Evolutionary conservation across 306 rosid genomes (phyloP).

Genomic region (Cicer bijugum): DNA sequence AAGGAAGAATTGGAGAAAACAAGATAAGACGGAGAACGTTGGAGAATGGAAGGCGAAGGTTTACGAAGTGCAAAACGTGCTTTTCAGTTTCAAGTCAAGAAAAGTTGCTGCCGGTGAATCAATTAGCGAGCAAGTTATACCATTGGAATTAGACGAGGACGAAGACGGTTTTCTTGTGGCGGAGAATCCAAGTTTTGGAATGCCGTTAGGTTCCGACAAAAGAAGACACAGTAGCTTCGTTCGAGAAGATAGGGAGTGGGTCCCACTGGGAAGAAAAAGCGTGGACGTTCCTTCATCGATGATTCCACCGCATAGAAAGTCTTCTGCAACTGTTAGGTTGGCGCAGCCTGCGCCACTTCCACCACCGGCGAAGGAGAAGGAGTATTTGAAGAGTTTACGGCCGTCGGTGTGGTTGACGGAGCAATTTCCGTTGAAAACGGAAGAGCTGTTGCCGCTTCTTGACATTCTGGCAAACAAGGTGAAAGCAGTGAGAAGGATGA

Average conservation of each 20-base stretch:
- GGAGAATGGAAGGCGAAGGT: conserved; percentile 92
- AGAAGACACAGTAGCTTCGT: conserved; percentile 92
- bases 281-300: conserved; percentile 64
- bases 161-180: conserved; percentile 91
- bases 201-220: conserved; percentile 44
- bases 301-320: conserved; percentile 51
- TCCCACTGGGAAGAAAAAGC: conserved; percentile 74
- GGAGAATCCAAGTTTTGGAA: conserved; percentile 75
- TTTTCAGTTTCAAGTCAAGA: conserved; percentile 86
- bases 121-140: conserved; percentile 74
- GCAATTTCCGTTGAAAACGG: conserved; percentile 92
- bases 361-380: conserved; percentile 79
- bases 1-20: conserved; percentile 89
- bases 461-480: conserved; percentile 93
- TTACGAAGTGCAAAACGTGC: conserved; percentile 80
- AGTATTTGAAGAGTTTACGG: conserved; percentile 72
- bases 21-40: conserved; percentile 83
- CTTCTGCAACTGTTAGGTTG: conserved; percentile 30
- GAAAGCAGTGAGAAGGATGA: conserved; percentile 87
- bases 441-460: conserved; percentile 82
- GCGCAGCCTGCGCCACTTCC: conserved; percentile 32
- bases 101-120: conserved; percentile 61
- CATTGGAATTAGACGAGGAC: conserved; percentile 89
- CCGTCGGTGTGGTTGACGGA: conserved; percentile 97
- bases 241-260: conserved; percentile 79